Evolutionary conservation across 2,329 filamentous ascomycete species (phyloP).

Genomic region (Rhynchosporium agropyri): DNA sequence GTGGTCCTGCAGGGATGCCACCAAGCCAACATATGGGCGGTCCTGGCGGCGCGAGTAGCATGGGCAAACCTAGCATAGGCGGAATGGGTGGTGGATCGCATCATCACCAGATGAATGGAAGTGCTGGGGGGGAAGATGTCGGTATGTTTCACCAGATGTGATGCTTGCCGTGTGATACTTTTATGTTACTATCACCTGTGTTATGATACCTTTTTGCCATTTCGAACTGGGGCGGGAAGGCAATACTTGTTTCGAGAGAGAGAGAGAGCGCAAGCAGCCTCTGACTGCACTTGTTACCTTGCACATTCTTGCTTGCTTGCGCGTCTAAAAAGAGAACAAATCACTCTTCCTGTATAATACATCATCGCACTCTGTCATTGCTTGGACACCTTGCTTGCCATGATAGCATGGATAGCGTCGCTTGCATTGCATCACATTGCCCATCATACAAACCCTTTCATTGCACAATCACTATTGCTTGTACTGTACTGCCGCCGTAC

Average conservation of each 20-base stretch:
- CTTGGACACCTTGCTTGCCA: conserved; percentile 30
- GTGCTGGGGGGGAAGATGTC: conserved; percentile 75
- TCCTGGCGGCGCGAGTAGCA: conserved; percentile 44
- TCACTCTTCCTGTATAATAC: conserved; percentile 44
- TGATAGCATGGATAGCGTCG: conserved; percentile 20
- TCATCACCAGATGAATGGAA: conserved; percentile 75
- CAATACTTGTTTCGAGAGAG: conserved; percentile 20
- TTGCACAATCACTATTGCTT: conserved; percentile 16
- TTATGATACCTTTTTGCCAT: conserved; percentile 36
- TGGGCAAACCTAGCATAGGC: conserved; percentile 68
- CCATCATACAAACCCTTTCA: conserved; percentile 38
- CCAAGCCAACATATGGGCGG: conserved; percentile 34
- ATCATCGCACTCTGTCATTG: conserved; percentile 42
- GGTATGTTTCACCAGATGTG: conserved; percentile 94
- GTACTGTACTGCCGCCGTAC: conserved; percentile 35
- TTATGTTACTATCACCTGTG: conserved; percentile 41
- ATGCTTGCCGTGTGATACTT: conserved; percentile 48
- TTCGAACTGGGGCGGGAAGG: conserved; percentile 35
- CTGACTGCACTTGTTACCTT: background rate
- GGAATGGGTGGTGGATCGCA: conserved; percentile 67
- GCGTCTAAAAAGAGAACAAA: conserved; percentile 29
- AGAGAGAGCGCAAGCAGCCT: conserved; percentile 20
- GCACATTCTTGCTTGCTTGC: conserved; percentile 25
- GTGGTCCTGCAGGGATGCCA: conserved; percentile 66
- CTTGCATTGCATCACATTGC: conserved; percentile 28